phyloP scores from a whole-genome alignment of 805 yeast species.

The Yamadazyma paraphyllophila region DNA sequence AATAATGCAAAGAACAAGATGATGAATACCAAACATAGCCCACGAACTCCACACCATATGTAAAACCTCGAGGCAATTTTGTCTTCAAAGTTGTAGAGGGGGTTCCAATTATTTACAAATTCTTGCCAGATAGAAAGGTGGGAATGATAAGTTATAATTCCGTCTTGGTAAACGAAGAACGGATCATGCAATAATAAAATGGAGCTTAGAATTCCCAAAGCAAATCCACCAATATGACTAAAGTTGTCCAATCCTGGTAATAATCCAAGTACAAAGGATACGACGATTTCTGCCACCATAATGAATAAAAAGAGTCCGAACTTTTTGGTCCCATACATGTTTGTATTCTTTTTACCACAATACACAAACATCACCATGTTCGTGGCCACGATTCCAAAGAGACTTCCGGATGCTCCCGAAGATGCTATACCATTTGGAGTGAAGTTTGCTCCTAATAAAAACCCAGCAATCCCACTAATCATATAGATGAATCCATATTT shows the following conservation, averaged over 20 bases:
- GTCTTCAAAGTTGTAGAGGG: slow-evolving; percentile 30
- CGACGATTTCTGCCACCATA: slow-evolving; percentile 55
- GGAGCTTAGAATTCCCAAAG: slow-evolving; percentile 54
- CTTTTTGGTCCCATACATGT: slow-evolving; percentile 42
- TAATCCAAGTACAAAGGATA: slow-evolving; percentile 61
- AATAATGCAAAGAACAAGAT: slow-evolving; percentile 52
- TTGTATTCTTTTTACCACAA: slow-evolving; percentile 50
- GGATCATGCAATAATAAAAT: slow-evolving; percentile 57
- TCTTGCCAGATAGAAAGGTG: slow-evolving; percentile 29
- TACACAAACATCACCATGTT: slow-evolving; percentile 55
- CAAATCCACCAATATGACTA: slow-evolving; percentile 73
- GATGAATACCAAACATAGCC: slow-evolving; percentile 42
- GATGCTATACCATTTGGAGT: slow-evolving; percentile 65
- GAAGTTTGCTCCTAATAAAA: slow-evolving; percentile 65
- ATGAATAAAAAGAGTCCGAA: slow-evolving; percentile 46
- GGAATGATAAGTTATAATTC: slow-evolving; percentile 35
- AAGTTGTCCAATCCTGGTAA: slow-evolving; percentile 76
- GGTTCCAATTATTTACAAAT: slow-evolving; percentile 40
- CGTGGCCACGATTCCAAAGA: slow-evolving; percentile 66
- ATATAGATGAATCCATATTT: slow-evolving; percentile 56
- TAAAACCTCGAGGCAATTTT: slow-evolving; percentile 41
- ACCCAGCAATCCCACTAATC: slow-evolving; percentile 64
- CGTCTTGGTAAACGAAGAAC: slow-evolving; percentile 40
- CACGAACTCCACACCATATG: slow-evolving; percentile 52
- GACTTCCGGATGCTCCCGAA: slow-evolving; percentile 70